Conservation (phyloP, 768 basidiomycete species). For the Panus rudis region DNA sequence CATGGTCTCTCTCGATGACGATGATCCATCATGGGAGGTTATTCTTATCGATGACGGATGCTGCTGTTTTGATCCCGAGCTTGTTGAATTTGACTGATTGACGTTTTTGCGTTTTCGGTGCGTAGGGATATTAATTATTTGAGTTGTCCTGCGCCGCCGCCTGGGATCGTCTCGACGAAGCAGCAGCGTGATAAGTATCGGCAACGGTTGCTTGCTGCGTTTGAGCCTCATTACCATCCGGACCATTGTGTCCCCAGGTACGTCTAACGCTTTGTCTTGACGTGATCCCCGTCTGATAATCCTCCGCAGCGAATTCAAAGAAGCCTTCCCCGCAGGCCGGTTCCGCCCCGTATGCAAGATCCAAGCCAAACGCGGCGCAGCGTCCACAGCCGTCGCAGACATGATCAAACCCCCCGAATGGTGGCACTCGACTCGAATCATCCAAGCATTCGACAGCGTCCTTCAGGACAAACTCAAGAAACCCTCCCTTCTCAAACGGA, state of each 20-base stretch:
- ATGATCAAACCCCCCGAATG: conserved; percentile 86
- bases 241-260: conserved; percentile 79
- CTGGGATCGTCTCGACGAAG: conserved; percentile 66
- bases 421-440: conserved; percentile 91
- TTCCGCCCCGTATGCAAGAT: conserved; percentile 91
- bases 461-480: conserved; percentile 86
- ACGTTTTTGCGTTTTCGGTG: background rate
- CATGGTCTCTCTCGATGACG: too few species aligned
- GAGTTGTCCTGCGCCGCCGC: conserved; percentile 74
- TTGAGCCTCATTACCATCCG: conserved; percentile 84
- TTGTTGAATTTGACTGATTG: background rate
- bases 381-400: conserved; percentile 79
- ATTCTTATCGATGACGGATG: background rate
- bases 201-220: conserved; percentile 65
- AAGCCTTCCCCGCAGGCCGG: conserved; percentile 88
- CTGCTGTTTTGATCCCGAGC: conserved; percentile 3
- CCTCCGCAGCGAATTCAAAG: conserved; percentile 74
- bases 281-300: background rate
- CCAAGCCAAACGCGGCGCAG: conserved; percentile 73
- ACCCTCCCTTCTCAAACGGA: conserved; percentile 79
- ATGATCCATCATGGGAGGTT: too few species aligned
- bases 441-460: conserved; percentile 84
- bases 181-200: conserved; percentile 78
- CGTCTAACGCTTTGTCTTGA: conserved; percentile 30
- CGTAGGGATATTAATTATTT: conserved; percentile 32